A percentile compares a stretch with the other conserved stretches of the same genome.
Evolutionary conservation across 2,329 filamentous ascomycete species (phyloP).

Genomic region (Aspergillus jensenii): DNA sequence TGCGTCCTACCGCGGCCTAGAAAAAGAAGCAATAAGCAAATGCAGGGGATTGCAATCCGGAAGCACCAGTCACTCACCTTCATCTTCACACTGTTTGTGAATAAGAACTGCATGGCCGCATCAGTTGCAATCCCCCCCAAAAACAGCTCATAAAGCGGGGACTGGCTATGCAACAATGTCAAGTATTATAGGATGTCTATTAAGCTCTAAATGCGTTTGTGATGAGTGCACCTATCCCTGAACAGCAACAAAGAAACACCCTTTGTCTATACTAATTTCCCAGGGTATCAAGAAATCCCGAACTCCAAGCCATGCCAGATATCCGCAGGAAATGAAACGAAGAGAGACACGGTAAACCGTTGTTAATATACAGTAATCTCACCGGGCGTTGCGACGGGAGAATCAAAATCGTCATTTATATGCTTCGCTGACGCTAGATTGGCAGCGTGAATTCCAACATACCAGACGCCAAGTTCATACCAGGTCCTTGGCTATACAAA

Average conservation of each 20-base stretch:
- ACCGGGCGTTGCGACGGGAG: neutral
- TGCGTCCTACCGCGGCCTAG: neutral
- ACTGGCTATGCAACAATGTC: neutral
- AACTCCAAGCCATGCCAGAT: slow-evolving; percentile 21
- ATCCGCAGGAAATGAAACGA: slow-evolving; percentile 7
- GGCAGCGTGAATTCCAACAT: neutral
- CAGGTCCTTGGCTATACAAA: neutral
- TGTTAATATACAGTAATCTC: slow-evolving; percentile 1
- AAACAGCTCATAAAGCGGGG: neutral
- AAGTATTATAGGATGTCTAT: slow-evolving; percentile 14
- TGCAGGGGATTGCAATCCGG: neutral
- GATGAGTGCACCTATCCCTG: slow-evolving; percentile 11
- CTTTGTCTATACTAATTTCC: slow-evolving; percentile 16
- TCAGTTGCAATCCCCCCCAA: neutral
- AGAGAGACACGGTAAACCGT: slow-evolving; percentile 1
- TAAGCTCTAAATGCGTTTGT: slow-evolving; percentile 12
- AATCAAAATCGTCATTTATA: neutral
- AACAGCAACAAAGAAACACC: slow-evolving; percentile 12
- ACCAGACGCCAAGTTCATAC: neutral
- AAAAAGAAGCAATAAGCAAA: neutral
- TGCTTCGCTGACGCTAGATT: neutral
- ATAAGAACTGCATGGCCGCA: neutral
- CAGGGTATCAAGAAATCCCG: slow-evolving; percentile 27
- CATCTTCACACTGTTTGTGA: neutral
- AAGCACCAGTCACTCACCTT: neutral